Evolutionary conservation across 768 basidiomycete genomes (phyloP).

Genomic region (Solioccasus polychromus): DNA sequence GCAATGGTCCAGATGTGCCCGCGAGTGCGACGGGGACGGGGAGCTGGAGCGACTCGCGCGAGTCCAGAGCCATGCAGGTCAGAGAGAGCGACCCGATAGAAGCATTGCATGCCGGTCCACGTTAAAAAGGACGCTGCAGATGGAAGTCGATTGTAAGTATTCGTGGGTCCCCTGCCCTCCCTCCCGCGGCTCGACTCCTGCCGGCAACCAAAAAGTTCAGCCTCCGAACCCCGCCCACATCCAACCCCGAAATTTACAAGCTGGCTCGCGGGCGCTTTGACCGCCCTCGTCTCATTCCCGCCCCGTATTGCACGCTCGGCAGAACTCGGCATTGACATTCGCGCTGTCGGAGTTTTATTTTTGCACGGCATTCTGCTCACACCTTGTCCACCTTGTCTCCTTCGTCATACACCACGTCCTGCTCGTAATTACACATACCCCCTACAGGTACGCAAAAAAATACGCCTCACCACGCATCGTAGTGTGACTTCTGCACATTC

Average conservation of each 20-base stretch:
- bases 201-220: constrained; percentile 8
- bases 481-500: constrained; percentile 1
- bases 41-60: constrained; percentile 25
- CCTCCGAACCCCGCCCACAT: constrained; percentile 4
- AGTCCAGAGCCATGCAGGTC: too few relatives aligned
- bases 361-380: constrained; percentile 28
- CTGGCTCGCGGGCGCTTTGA: too few relatives aligned
- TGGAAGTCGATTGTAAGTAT: too few relatives aligned
- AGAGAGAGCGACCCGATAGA: too few relatives aligned
- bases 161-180: constrained; percentile 5
- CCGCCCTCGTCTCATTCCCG: background rate
- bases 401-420: constrained; percentile 26
- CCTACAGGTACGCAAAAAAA: constrained; percentile 26
- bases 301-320: constrained; percentile 1
- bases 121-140: constrained; percentile 6
- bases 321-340: constrained; percentile 24
- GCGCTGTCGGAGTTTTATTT: constrained; percentile 38
- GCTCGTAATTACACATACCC: constrained; percentile 18
- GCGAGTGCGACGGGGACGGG: constrained; percentile 44
- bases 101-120: too few relatives aligned
- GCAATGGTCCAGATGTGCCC: constrained; percentile 15
- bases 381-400: constrained; percentile 37
- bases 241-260: background rate
- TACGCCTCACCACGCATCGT: constrained; percentile 1
- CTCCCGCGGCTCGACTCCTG: background rate